Conservation (phyloP, 139 green algal species). For the Klebsormidium nitens region DNA sequence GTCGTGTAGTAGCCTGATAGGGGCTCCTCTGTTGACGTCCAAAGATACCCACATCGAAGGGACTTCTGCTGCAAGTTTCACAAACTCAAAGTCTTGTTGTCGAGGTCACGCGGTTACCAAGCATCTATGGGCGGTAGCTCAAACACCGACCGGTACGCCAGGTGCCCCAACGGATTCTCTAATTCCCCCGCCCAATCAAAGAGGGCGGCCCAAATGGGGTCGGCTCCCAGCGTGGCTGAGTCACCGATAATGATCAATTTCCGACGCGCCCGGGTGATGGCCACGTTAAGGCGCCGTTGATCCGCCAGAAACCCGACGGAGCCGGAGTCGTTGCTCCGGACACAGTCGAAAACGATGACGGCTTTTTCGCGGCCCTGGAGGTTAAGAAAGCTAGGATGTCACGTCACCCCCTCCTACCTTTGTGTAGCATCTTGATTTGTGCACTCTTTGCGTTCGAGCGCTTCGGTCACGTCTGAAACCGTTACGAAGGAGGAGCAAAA, state of each 20-base stretch:
- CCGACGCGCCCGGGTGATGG: slow-evolving; percentile 34
- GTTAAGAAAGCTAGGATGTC: background rate
- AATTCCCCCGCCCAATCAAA: slow-evolving; percentile 21
- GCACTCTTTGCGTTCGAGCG: background rate
- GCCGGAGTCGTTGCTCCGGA: slow-evolving; percentile 20
- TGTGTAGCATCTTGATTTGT: background rate
- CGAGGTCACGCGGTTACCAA: slow-evolving; percentile 18
- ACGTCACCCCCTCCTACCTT: background rate
- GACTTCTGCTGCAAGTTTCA: too few species aligned
- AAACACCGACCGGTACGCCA: slow-evolving; percentile 21
- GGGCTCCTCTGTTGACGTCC: too few species aligned
- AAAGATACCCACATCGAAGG: too few species aligned
- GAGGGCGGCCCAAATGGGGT: slow-evolving; percentile 24
- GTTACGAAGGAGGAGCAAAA: background rate
- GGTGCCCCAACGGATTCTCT: background rate
- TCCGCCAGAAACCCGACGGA: slow-evolving; percentile 37
- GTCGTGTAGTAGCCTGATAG: too few species aligned
- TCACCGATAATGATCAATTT: slow-evolving; percentile 47
- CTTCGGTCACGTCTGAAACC: background rate
- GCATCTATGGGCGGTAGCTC: slow-evolving; percentile 11
- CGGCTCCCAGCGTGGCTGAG: slow-evolving; percentile 27
- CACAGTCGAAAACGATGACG: slow-evolving; percentile 23
- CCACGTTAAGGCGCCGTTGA: slow-evolving; percentile 42
- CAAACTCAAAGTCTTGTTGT: too few species aligned
- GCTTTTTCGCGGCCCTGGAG: slow-evolving; percentile 28